Base-by-base conservation (phyloP, 2,329 filamentous ascomycete genomes). In the Claviceps paspali region DNA sequence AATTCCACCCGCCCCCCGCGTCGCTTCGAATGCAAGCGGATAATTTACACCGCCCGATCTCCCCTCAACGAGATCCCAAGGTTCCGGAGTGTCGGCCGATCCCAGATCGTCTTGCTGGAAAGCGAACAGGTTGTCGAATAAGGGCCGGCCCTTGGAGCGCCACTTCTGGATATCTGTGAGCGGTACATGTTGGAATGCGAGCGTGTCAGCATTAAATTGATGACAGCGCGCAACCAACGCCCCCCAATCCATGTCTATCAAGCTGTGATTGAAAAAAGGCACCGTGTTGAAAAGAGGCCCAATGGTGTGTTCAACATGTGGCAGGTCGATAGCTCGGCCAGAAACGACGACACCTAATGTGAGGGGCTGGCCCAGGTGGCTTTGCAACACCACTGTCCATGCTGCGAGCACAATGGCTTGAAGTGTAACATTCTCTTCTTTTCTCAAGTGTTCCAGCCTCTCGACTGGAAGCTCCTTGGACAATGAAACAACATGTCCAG, bases 211-310 rank as follows among this genome's bases (percentile, higher is more conserved):
- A 50, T 83, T 84, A 51, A 80, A 85, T 0, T 73, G 59, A 47
- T 94, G 84, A 42, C 81, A 83, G 35, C 63, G 59, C 12, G 59
- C 63, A 17, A 85, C 62, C 1, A 85, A 54, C 0, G 70, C 64
- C 1, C 59, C 52, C 74, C 80, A 85, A 0, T 65, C 73, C 4
- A 67, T 60, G 0, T 55, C 49, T 1, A 53, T 44, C 6, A 57
- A 42, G 11, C 69, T 45, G 5, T 60, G 51, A 24, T 76, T 57
- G 38, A 72, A 67, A 51, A 81, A 85, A 0, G 87, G 85, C 1
- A 95, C 62, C 0, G 86, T 94, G 52, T 95, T 95, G 67, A 95
- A 93, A 15, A 95, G 60, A 0, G 88, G 87, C 0, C 87, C 88
- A 29, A 91, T 70, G 1, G 82, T 72, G 17, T 65, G 52, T 33